phyloP scores from a whole-genome alignment of 1,284 basidiomycete genomes.

The Vanrija humicola region DNA sequence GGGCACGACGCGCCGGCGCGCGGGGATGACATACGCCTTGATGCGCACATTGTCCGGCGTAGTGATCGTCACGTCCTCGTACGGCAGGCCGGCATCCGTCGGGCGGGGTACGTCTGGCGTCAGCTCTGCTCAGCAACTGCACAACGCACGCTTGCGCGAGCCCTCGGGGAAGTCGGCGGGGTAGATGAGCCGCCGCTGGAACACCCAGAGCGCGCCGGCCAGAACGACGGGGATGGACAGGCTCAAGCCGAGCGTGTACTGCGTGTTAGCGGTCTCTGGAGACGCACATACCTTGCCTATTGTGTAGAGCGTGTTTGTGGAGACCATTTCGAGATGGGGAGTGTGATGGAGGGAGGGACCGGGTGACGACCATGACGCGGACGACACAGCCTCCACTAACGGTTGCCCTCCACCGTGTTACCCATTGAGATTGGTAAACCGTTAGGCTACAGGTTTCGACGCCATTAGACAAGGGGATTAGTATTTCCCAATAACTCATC shows the following conservation, averaged over 20 bases:
- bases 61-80: conserved; percentile 66
- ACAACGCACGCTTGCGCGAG: conserved; percentile 63
- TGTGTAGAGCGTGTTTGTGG: conserved; percentile 30
- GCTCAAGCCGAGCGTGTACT: conserved; percentile 38
- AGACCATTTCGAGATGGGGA: conserved; percentile 12
- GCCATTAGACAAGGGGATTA: no score
- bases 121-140: background rate
- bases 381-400: no score
- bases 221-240: conserved; percentile 24
- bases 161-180: conserved; percentile 80
- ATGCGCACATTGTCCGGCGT: conserved; percentile 61
- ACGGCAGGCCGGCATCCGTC: conserved; percentile 62
- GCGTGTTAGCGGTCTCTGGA: background rate
- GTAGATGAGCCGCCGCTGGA: conserved; percentile 83
- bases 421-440: no score
- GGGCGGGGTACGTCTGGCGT: conserved; percentile 66
- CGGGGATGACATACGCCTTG: conserved; percentile 60
- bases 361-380: background rate
- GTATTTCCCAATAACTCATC: no score
- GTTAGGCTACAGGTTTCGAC: no score
- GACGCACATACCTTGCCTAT: conserved; percentile 58
- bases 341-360: background rate
- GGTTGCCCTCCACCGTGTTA: background rate
- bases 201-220: conserved; percentile 73
- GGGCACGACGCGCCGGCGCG: conserved; percentile 23